Evolutionary conservation across 768 basidiomycete genomes (phyloP).

Genomic region (Suillus luteus): DNA sequence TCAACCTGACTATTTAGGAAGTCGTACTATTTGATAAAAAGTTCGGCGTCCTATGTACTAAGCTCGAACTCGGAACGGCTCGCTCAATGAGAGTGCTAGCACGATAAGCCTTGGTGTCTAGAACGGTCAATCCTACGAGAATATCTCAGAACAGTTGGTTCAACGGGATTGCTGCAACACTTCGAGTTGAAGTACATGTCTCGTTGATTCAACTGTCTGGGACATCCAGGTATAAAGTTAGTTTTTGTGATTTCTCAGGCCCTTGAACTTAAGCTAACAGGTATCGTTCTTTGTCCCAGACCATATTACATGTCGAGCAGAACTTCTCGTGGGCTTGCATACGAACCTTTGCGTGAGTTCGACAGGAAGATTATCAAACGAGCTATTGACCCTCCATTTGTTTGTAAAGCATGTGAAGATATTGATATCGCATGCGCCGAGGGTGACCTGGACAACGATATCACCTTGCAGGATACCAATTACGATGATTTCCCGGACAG

Average conservation of each 20-base stretch:
- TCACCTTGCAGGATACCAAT: background rate
- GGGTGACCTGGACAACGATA: background rate
- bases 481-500: conserved; percentile 23
- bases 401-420: conserved; percentile 11
- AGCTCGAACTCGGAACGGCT: background rate
- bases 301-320: conserved; percentile 14
- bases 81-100: background rate
- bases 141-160: background rate
- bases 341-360: conserved; percentile 20
- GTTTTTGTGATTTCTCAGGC: conserved; percentile 1
- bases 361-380: background rate
- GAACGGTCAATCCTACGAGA: background rate
- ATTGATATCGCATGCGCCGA: conserved; percentile 2
- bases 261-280: background rate
- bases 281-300: background rate
- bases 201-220: background rate
- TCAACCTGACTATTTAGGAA: background rate
- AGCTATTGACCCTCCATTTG: background rate
- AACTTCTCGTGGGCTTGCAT: conserved; percentile 12
- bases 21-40: background rate
- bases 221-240: background rate
- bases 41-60: background rate
- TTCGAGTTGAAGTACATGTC: background rate
- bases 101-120: background rate
- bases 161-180: background rate